Conservation (phyloP, 257 asterid genomes). For the Thymus mandschuricus region DNA sequence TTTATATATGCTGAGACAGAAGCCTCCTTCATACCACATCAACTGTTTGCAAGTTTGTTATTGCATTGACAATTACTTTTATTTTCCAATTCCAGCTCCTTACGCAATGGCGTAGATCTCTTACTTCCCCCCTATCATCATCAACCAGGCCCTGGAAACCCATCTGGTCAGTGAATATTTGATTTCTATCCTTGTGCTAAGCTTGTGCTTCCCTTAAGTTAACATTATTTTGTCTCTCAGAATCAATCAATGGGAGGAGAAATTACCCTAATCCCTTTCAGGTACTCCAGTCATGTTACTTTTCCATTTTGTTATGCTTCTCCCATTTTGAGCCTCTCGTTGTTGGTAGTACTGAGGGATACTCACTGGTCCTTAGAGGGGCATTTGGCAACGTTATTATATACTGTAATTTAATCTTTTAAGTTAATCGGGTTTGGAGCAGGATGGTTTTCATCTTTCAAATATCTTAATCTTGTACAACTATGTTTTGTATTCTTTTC, state of each 20-base stretch:
- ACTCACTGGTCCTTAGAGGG: neutral
- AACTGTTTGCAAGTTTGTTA: neutral
- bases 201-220: neutral
- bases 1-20: slow-evolving; percentile 10
- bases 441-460: no score
- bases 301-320: slow-evolving; percentile 1
- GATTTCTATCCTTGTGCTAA: slow-evolving; percentile 10
- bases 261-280: slow-evolving; percentile 34
- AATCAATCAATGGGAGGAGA: slow-evolving; percentile 34
- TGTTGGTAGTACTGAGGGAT: neutral
- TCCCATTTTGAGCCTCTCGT: neutral
- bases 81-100: slow-evolving; percentile 36
- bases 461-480: neutral
- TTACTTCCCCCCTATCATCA: slow-evolving; percentile 35
- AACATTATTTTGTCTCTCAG: slow-evolving; percentile 33
- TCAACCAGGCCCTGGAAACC: slow-evolving; percentile 25
- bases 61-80: slow-evolving; percentile 18
- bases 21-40: slow-evolving; percentile 3
- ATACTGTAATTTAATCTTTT: neutral
- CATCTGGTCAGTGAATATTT: slow-evolving; percentile 37
- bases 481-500: neutral
- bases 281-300: slow-evolving; percentile 34
- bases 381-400: neutral
- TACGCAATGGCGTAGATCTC: slow-evolving; percentile 27
- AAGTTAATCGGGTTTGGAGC: neutral